Evolutionary conservation across 768 basidiomycete species (phyloP), one percentile per base, ranked within the genome.

Genomic region (Termitomyces sp.): DNA sequence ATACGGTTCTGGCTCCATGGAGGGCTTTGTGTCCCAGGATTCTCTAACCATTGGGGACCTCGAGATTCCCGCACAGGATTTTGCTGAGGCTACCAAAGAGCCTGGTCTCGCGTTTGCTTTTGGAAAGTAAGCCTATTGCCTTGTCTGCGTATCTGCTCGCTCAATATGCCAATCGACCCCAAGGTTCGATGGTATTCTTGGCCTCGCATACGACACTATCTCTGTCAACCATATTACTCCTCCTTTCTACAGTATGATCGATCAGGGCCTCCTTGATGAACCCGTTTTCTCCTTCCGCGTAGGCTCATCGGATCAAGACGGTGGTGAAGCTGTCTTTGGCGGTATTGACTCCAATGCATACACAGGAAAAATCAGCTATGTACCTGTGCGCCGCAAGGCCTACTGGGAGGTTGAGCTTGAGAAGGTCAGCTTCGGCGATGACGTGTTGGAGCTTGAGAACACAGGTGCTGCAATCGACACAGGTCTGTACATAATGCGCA

Each of bases 381-480:
- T 90, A 35, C 96, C 97, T 55, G 81, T 99, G 56, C 89, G 96
- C 68, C 86, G 94, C 68, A 94, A 92, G 82, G 97, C 94, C 5
- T 98, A 97, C 77, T 97, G 96, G 96, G 96, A 98, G 76, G 94
- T 98, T 50, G 94, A 97, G 73, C 89, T 99, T 32, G 82, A 92
- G 77, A 88, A 88, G 73, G 81, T 99, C 63, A 68, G 77, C 4
- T 96, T 99, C 59, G 97, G 96, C 52, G 80, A 88, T 48, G 96
- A 98, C 51, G 84, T 80, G 44, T 83, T 98, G 49, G 94, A 98
- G 65, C 83, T 98, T 15, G 93, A 96, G 66, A 90, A 88, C 78
- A 96, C 97, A 58, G 96, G 96, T 48, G 92, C 93, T 68, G 92
- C 93, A 46, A 94, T 94, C 62, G 92, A 94, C 69, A 94, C 92